Conservation (phyloP, 148 eudicot species). For the Limonium bicolor region DNA sequence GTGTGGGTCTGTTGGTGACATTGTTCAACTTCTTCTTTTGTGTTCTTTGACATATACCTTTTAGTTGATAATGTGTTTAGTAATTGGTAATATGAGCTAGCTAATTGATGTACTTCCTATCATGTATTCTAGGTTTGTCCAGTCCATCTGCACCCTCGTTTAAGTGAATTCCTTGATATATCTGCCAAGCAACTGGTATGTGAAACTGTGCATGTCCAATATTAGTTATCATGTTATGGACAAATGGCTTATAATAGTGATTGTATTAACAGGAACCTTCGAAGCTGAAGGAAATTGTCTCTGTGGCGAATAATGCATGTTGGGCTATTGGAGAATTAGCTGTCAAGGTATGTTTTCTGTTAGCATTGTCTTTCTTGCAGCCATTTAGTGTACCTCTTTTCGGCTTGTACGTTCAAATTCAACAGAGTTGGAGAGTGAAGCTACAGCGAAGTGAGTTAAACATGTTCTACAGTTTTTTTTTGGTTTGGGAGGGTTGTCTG, state of each 20-base stretch:
- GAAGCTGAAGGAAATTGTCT: slow-evolving; percentile 66
- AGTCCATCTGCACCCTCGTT: slow-evolving; percentile 61
- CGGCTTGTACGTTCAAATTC: too few species aligned
- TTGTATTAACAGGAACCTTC: slow-evolving; percentile 35
- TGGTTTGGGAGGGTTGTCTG: too few species aligned
- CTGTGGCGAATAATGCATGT: slow-evolving; percentile 99
- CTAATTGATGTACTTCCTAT: too few species aligned
- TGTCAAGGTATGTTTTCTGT: slow-evolving; percentile 42
- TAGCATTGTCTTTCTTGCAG: neutral
- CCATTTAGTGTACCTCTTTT: too few species aligned
- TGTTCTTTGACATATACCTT: too few species aligned
- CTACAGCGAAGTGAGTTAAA: too few species aligned
- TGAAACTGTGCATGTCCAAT: slow-evolving; percentile 3
- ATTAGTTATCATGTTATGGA: neutral
- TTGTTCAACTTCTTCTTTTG: too few species aligned
- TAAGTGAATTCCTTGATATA: slow-evolving; percentile 73
- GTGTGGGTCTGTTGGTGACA: too few species aligned
- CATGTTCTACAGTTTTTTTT: too few species aligned
- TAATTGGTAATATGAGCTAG: too few species aligned
- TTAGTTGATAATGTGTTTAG: too few species aligned
- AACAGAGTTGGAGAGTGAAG: too few species aligned
- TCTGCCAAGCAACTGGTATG: slow-evolving; percentile 87
- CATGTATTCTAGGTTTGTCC: slow-evolving; percentile 61
- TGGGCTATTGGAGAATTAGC: slow-evolving; percentile 99
- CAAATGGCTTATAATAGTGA: slow-evolving; percentile 4